A percentile compares a stretch with the other conserved stretches of the same genome.
phyloP scores from a whole-genome alignment of 2,329 filamentous ascomycete genomes.

The Orbilia brochopaga region DNA sequence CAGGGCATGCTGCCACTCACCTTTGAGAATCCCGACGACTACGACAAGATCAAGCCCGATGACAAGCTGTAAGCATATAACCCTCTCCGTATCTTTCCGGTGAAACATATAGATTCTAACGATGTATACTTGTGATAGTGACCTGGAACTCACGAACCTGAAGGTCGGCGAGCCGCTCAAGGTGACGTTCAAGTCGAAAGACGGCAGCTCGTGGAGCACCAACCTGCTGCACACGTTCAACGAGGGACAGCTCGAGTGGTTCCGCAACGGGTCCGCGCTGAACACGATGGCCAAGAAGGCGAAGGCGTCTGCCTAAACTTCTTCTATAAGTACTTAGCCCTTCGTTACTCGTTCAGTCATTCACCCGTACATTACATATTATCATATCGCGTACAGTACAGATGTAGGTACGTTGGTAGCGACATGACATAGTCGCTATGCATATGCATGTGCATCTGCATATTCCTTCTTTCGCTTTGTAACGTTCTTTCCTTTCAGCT shows the following conservation, averaged over 20 bases:
- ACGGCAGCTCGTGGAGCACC: constrained; percentile 79
- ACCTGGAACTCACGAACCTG: constrained; percentile 85
- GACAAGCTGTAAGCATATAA: constrained; percentile 67
- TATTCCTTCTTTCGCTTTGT: constrained; percentile 8
- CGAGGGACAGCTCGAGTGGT: constrained; percentile 97
- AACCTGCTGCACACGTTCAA: constrained; percentile 96
- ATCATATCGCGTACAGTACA: too few relatives aligned
- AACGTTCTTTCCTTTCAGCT: constrained; percentile 3
- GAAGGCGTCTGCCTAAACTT: constrained; percentile 37
- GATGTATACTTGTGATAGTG: constrained; percentile 59
- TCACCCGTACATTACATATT: background rate
- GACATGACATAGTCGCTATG: too few relatives aligned
- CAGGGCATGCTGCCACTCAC: constrained; percentile 99
- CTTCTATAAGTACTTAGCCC: constrained; percentile 4
- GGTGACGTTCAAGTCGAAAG: constrained; percentile 87
- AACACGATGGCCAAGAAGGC: constrained; percentile 63
- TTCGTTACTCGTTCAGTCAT: background rate
- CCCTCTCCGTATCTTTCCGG: constrained; percentile 49
- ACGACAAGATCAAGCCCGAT: constrained; percentile 92
- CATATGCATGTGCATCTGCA: constrained; percentile 13
- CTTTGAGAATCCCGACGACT: constrained; percentile 92
- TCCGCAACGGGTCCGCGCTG: constrained; percentile 94
- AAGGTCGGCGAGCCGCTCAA: constrained; percentile 92
- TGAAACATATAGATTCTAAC: background rate
- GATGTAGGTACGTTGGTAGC: too few relatives aligned